phyloP scores from a whole-genome alignment of 176 grass and related monocot species.

The Cenchrus purpureus region DNA sequence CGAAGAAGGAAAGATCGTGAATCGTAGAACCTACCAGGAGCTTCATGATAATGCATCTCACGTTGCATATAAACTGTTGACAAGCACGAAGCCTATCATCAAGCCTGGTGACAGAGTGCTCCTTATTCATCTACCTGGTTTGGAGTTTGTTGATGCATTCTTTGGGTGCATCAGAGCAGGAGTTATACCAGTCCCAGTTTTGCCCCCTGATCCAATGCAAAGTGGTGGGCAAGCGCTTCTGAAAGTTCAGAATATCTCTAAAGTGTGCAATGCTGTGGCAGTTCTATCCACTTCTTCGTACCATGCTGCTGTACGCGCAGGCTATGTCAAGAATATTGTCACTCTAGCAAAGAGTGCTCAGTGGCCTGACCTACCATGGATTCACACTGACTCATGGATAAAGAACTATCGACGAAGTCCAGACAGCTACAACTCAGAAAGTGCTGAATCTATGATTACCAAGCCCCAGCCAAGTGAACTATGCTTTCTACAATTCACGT shows the following conservation, averaged over 20 bases:
- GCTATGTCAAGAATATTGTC: constrained; percentile 67
- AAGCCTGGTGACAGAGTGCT: constrained; percentile 71
- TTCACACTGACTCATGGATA: constrained; percentile 71
- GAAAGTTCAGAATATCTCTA: constrained; percentile 73
- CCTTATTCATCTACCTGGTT: constrained; percentile 69
- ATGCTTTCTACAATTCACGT: constrained; percentile 85
- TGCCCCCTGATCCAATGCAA: constrained; percentile 80
- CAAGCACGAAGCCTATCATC: constrained; percentile 57
- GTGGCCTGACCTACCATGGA: constrained; percentile 76
- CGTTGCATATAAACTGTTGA: constrained; percentile 62
- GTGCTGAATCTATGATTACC: constrained; percentile 27
- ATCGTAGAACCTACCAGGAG: constrained; percentile 66
- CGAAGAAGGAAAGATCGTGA: constrained; percentile 67
- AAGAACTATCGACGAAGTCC: constrained; percentile 54
- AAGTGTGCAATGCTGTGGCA: constrained; percentile 56
- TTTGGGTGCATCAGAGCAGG: constrained; percentile 71
- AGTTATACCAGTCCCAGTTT: constrained; percentile 69
- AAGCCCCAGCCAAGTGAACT: constrained; percentile 52
- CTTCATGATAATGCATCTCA: constrained; percentile 66
- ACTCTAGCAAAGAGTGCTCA: constrained; percentile 44
- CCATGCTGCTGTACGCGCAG: constrained; percentile 68
- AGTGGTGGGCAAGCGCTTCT: constrained; percentile 67
- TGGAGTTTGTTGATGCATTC: constrained; percentile 79
- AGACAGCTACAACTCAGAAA: constrained; percentile 39
- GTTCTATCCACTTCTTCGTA: constrained; percentile 81